Conservation (phyloP, 768 basidiomycete genomes). For the Lactarius vividus region DNA sequence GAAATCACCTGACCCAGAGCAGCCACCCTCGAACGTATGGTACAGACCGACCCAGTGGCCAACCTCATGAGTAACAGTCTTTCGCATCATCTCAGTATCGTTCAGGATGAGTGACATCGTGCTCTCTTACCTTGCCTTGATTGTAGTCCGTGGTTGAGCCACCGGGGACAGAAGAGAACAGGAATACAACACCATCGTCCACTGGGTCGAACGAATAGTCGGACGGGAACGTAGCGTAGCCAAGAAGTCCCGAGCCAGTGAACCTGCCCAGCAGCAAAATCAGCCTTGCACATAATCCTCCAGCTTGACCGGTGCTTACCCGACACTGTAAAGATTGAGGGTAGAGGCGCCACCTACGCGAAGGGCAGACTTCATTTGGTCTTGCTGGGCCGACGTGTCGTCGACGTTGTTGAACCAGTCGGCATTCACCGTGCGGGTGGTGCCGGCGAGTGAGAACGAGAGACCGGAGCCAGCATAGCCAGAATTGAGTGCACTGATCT, state of each 20-base stretch:
- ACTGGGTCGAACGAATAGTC: slow-evolving; percentile 39
- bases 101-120: background rate
- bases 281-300: background rate
- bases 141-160: slow-evolving; percentile 44
- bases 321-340: slow-evolving; percentile 53
- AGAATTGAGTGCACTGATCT: slow-evolving; percentile 44
- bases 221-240: slow-evolving; percentile 54
- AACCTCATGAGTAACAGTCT: slow-evolving; percentile 55
- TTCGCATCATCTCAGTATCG: background rate
- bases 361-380: slow-evolving; percentile 47
- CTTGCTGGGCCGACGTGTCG: slow-evolving; percentile 34
- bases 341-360: slow-evolving; percentile 41
- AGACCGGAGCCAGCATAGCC: slow-evolving; percentile 42
- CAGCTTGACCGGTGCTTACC: slow-evolving; percentile 34
- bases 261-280: slow-evolving; percentile 33
- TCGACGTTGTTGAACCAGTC: slow-evolving; percentile 50
- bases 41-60: slow-evolving; percentile 62
- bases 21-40: slow-evolving; percentile 58
- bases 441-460: slow-evolving; percentile 42
- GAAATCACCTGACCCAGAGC: slow-evolving; percentile 39
- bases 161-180: slow-evolving; percentile 38
- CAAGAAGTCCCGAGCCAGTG: slow-evolving; percentile 45
- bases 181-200: slow-evolving; percentile 49
- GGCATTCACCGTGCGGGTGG: slow-evolving; percentile 43
- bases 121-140: slow-evolving; percentile 30